These are phyloP conservation scores for Fusarium piperis DNA, from an alignment of 2,329 filamentous ascomycete species.

Conservation along the genomic window DNA sequence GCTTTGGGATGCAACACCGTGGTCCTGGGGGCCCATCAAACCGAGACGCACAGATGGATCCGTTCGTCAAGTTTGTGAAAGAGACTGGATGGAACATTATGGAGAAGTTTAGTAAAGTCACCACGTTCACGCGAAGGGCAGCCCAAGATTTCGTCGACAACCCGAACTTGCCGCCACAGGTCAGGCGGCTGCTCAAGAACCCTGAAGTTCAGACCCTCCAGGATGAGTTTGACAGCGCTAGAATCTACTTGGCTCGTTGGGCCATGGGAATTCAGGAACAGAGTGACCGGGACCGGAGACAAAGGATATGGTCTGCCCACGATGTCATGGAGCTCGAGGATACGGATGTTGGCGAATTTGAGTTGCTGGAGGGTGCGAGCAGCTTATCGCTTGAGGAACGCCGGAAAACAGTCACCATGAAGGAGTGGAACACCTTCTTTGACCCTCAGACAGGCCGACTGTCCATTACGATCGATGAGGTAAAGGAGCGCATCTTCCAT, in stretches of 20 bases:
- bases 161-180: constrained; percentile 87
- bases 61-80: constrained; percentile 91
- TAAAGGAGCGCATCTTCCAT: constrained; percentile 97
- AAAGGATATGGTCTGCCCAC: constrained; percentile 90
- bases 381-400: constrained; percentile 79
- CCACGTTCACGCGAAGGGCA: constrained; percentile 91
- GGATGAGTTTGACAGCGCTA: constrained; percentile 96
- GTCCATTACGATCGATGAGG: constrained; percentile 85
- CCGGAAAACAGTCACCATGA: constrained; percentile 78
- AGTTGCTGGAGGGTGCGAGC: constrained; percentile 84
- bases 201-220: constrained; percentile 95
- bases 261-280: constrained; percentile 99
- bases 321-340: constrained; percentile 95
- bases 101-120: constrained; percentile 97
- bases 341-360: constrained; percentile 94
- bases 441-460: constrained; percentile 78
- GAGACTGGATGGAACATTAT: constrained; percentile 96
- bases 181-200: constrained; percentile 84
- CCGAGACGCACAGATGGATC: constrained; percentile 84
- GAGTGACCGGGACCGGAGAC: constrained; percentile 85
- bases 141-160: constrained; percentile 94
- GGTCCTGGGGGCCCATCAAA: constrained; percentile 51
- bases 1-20: constrained; percentile 41
- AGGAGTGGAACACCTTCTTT: constrained; percentile 94
- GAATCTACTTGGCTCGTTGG: constrained; percentile 94